Conservation (phyloP, 352 stramenopile genomes). For the Phytophthora pseudosyringae region DNA sequence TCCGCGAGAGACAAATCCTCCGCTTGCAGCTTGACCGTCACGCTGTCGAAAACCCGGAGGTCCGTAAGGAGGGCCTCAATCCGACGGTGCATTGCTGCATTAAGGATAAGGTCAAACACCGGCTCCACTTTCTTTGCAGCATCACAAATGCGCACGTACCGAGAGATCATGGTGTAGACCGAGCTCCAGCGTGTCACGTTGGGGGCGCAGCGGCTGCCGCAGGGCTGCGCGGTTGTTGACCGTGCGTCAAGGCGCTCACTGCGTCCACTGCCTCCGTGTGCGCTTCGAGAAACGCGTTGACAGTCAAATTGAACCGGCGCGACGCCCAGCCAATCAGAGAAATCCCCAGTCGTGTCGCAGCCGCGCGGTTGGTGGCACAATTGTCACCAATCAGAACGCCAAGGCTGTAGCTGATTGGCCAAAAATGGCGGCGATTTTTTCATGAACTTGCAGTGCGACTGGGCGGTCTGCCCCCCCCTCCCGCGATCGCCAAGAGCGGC, state of each 20-base stretch:
- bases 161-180: constrained; percentile 3
- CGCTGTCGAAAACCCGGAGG: constrained; percentile 15
- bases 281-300: constrained; percentile 1
- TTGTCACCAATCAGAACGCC: constrained; percentile 1
- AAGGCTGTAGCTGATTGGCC: neutral
- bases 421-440: neutral
- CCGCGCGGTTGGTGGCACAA: neutral
- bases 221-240: constrained; percentile 2
- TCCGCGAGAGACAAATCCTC: constrained; percentile 9
- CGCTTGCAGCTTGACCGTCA: constrained; percentile 1
- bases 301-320: constrained; percentile 7
- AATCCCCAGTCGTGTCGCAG: neutral
- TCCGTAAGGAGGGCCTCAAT: constrained; percentile 8
- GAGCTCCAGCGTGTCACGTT: constrained; percentile 4
- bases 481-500: neutral
- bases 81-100: constrained; percentile 1
- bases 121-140: constrained; percentile 5
- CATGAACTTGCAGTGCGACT: constrained; percentile 1
- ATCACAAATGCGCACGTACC: constrained; percentile 15
- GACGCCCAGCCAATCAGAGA: constrained; percentile 14
- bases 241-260: constrained; percentile 7
- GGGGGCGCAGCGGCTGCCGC: neutral
- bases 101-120: constrained; percentile 12
- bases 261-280: neutral
- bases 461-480: neutral